Evolutionary conservation across 2,329 filamentous ascomycete species (phyloP), one percentile per base, ranked within the genome.

Genomic region (Nigrospora sphaerica): DNA sequence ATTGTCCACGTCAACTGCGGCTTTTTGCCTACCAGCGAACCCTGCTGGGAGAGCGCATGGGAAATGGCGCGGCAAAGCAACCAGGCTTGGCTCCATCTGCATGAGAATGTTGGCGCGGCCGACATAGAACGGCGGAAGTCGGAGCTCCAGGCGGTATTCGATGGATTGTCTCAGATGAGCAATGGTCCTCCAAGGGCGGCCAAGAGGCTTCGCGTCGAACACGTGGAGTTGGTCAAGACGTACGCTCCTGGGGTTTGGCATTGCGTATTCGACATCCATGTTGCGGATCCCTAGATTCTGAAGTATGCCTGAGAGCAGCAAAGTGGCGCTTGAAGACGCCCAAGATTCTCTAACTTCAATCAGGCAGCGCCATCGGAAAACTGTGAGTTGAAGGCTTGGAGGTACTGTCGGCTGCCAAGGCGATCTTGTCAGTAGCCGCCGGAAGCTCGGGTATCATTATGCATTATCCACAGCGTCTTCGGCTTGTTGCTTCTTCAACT

Each of bases 211-310:
- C 12, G 12, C 39, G 18, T 34, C 33, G 73, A 76, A 52, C 77
- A 83, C 63, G 74, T 81, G 35, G 80, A 85, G 64, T 66, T 72
- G 53, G 82, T 86, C 59, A 86, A 86, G 70, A 85, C 81, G 43
- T 85, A 80, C 70, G 82, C 81, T 54, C 83, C 82, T 28, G 79
- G 74, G 0, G 80, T 86, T 9, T 83, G 80, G 80, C 82, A 86
- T 64, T 82, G 79, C 54, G 83, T 86, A 46, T 85, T 84, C 64
- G 82, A 86, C 62, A 10, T 28, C 23, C 23, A 6, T 10, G 7
- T 28, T 28, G 23, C 23, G 23, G 23, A 28, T 6, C 23, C 23
- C 23, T 28, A 28, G 23, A 9, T 9, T 23, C 19, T 23, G 19
- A 23, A 23, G 19, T 23, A 6, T 28, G 23, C 7, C 23, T 28